Conservation (phyloP, 495 filamentous ascomycete species). For the Neurospora africana region DNA sequence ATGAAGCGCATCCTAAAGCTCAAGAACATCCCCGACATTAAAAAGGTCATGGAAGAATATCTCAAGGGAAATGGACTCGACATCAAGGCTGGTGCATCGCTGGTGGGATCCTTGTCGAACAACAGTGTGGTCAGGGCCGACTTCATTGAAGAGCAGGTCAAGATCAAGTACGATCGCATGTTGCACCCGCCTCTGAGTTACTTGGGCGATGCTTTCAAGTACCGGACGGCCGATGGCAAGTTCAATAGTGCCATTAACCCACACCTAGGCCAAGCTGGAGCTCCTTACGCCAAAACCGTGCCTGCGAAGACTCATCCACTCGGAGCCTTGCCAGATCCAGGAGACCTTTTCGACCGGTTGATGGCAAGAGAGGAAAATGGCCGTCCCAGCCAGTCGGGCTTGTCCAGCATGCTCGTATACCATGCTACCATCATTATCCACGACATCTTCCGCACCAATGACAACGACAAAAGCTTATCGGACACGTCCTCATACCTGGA, state of each 20-base stretch:
- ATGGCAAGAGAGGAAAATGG: conserved; percentile 47
- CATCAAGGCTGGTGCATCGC: neutral
- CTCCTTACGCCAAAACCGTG: conserved; percentile 61
- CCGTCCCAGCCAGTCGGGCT: conserved; percentile 56
- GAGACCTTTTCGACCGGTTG: conserved; percentile 61
- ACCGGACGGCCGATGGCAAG: conserved; percentile 60
- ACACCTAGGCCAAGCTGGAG: conserved; percentile 45
- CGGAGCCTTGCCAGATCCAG: conserved; percentile 58
- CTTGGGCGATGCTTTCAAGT: conserved; percentile 23
- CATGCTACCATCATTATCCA: conserved; percentile 76
- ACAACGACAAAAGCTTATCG: conserved; percentile 23
- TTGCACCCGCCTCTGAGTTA: conserved; percentile 10
- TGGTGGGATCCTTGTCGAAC: conserved; percentile 2
- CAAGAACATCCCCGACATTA: neutral
- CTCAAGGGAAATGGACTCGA: neutral
- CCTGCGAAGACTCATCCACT: conserved; percentile 33
- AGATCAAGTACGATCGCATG: conserved; percentile 10
- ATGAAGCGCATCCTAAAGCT: neutral
- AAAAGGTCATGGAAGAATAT: neutral
- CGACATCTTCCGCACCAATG: conserved; percentile 38
- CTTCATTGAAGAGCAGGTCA: conserved; percentile 7
- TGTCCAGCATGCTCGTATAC: conserved; percentile 78
- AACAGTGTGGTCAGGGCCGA: neutral
- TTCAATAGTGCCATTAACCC: conserved; percentile 56
- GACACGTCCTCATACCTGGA: conserved; percentile 70